Base-by-base conservation (phyloP, 2,329 filamentous ascomycete species). In the Penicillium brasilianum region DNA sequence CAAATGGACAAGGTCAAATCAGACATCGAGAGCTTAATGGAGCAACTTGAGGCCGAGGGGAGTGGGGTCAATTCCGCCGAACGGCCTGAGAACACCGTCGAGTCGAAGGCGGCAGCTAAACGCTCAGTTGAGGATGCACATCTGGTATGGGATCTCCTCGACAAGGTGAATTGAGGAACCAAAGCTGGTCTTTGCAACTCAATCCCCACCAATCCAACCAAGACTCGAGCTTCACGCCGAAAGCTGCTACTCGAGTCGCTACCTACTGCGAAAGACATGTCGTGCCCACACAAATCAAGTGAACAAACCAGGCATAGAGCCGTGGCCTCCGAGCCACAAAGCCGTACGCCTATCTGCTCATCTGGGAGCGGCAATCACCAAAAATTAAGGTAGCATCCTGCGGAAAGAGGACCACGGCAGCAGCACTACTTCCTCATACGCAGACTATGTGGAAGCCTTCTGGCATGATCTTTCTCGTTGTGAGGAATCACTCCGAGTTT, bases 1-100 rank as follows among this genome's bases (percentile, higher is more conserved):
- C 90, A 90, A 77, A 90, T 95, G 63, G 87, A 88, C 70, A 84
- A 87, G 41, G 83, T 94, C 58, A 83, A 97, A 62, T 87, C 87
- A 60, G 89, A 88, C 0, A 80, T 97, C 54, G 86, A 78, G 55
- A 64, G 60, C 13, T 72, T 76, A 39, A 66, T 81, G 28, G 72
- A 76, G 16, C 74, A 75, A 59, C 58, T 77, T 49, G 72, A 71
- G 48, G 61, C 65, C 0, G 74, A 78, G 55, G 76, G 73, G 2
- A 39, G 58, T 20, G 69, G 71, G 6, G 60, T 69, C 30, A 62
- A 59, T 43, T 52, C 68, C 30, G 49, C 61, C 1, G 34, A 60
- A 20, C 37, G 60, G 22, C 34, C 44, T 2, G 55, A 61, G 4
- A 55, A 65, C n/a, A 51, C 34, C 9, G 46, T 43, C 25, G 58